phyloP scores from a whole-genome alignment of 768 basidiomycete species.

The Tricholoma matsutake region DNA sequence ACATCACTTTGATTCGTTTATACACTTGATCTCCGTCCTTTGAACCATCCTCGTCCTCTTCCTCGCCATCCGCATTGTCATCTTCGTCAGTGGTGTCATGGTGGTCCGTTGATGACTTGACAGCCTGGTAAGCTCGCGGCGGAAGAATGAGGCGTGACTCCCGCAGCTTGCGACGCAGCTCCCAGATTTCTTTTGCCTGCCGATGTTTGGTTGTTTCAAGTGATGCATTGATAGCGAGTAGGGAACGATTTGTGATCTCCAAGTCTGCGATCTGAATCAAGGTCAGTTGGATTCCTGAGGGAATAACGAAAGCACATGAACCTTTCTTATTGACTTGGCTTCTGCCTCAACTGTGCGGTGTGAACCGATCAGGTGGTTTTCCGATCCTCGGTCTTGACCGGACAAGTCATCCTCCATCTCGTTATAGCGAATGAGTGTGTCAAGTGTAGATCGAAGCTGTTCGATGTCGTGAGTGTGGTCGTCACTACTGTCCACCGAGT shows the following conservation, averaged over 20 bases:
- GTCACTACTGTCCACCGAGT: constrained; percentile 34
- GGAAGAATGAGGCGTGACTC: constrained; percentile 80
- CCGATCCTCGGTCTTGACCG: constrained; percentile 28
- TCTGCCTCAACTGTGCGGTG: constrained; percentile 61
- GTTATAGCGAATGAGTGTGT: constrained; percentile 39
- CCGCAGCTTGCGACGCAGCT: constrained; percentile 76
- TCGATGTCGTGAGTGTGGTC: constrained; percentile 19
- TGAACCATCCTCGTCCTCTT: constrained; percentile 39
- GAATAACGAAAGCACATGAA: constrained; percentile 22
- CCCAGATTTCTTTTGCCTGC: constrained; percentile 83
- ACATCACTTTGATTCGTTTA: constrained; percentile 55
- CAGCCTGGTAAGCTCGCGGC: constrained; percentile 54
- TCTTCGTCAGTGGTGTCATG: constrained; percentile 43
- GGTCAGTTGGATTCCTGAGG: not conserved
- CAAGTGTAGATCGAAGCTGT: constrained; percentile 34
- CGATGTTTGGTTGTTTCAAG: constrained; percentile 77
- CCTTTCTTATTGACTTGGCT: constrained; percentile 88
- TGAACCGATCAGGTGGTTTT: constrained; percentile 30
- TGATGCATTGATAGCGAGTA: constrained; percentile 80
- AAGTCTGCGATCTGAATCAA: constrained; percentile 78
- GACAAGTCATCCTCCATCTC: constrained; percentile 28
- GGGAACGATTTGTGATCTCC: constrained; percentile 85
- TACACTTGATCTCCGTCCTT: constrained; percentile 55
- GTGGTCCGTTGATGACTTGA: constrained; percentile 47
- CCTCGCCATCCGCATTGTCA: constrained; percentile 47